phyloP scores from a whole-genome alignment of 2,329 filamentous ascomycete species.

The Pestalotiopsis fici region DNA sequence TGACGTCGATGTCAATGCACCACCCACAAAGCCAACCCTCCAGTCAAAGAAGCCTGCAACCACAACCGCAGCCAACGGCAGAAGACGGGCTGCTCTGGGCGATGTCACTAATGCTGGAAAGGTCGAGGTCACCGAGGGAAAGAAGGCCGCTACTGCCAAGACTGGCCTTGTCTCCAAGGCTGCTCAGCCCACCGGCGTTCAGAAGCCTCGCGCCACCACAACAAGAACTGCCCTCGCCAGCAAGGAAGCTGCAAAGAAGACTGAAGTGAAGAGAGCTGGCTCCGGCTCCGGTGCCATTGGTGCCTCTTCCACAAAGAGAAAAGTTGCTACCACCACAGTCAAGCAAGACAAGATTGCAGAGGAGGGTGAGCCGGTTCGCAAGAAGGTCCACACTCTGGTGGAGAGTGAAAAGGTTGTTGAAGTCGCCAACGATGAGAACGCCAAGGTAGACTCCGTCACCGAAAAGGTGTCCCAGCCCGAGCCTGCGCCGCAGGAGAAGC shows the following conservation, averaged over 20 bases:
- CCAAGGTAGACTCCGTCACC: slow-evolving; percentile 30
- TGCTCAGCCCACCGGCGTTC: slow-evolving; percentile 77
- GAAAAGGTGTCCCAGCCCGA: slow-evolving; percentile 29
- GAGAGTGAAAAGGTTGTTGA: slow-evolving; percentile 48
- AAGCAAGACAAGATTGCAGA: slow-evolving; percentile 63
- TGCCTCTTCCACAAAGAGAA: slow-evolving; percentile 67
- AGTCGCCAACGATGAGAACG: slow-evolving; percentile 30
- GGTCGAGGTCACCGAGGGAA: slow-evolving; percentile 68
- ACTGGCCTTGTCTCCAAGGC: slow-evolving; percentile 76
- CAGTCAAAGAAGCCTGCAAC: slow-evolving; percentile 69
- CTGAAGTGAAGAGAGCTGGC: slow-evolving; percentile 70
- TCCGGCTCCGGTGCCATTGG: slow-evolving; percentile 71
- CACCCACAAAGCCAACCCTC: slow-evolving; percentile 61
- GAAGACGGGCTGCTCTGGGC: slow-evolving; percentile 83
- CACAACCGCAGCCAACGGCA: slow-evolving; percentile 47
- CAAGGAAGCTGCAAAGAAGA: slow-evolving; percentile 68
- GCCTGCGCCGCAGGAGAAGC: slow-evolving; percentile 24
- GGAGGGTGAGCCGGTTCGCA: slow-evolving; percentile 68
- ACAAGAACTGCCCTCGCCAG: slow-evolving; percentile 63
- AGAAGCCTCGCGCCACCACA: slow-evolving; percentile 66
- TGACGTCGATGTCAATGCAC: slow-evolving; percentile 60
- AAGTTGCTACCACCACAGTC: slow-evolving; percentile 53
- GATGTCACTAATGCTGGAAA: slow-evolving; percentile 97
- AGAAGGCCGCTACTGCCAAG: slow-evolving; percentile 70
- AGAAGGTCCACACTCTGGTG: slow-evolving; percentile 56